A percentile compares a stretch with the other conserved stretches of the same genome.
These are phyloP conservation scores for Acer saccharum DNA, from an alignment of 345 rosid species.

Conservation along the genomic window DNA sequence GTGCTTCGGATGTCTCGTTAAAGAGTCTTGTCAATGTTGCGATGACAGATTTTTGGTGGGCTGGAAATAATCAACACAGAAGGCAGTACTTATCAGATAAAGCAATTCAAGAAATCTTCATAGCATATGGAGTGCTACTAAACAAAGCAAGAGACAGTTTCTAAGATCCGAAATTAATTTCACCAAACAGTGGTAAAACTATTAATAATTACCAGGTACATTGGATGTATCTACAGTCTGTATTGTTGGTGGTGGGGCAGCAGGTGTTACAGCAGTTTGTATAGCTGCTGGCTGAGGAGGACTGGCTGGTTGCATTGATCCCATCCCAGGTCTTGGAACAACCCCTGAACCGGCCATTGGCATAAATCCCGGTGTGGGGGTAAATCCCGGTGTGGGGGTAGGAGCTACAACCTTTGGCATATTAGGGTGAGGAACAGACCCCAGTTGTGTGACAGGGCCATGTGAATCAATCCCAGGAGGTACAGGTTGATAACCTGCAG, in stretches of 20 bases:
- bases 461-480: constrained; percentile 56
- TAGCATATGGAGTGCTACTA: neutral
- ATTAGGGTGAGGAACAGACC: constrained; percentile 50
- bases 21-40: constrained; percentile 85
- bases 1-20: constrained; percentile 90
- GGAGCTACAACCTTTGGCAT: constrained; percentile 66
- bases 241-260: constrained; percentile 84
- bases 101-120: neutral
- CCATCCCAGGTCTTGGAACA: constrained; percentile 68
- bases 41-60: constrained; percentile 71
- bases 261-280: constrained; percentile 63
- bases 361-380: constrained; percentile 73
- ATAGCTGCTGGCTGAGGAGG: constrained; percentile 58
- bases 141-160: neutral
- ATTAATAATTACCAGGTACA: constrained; percentile 66
- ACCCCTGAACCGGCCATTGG: constrained; percentile 58
- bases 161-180: neutral
- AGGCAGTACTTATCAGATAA: neutral
- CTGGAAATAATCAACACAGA: constrained; percentile 47
- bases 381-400: constrained; percentile 66
- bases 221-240: constrained; percentile 89
- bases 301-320: constrained; percentile 68
- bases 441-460: constrained; percentile 53
- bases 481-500: constrained; percentile 52
- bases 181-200: neutral